Conservation (phyloP, 352 stramenopile genomes). For the Phytophthora pistaciae region DNA sequence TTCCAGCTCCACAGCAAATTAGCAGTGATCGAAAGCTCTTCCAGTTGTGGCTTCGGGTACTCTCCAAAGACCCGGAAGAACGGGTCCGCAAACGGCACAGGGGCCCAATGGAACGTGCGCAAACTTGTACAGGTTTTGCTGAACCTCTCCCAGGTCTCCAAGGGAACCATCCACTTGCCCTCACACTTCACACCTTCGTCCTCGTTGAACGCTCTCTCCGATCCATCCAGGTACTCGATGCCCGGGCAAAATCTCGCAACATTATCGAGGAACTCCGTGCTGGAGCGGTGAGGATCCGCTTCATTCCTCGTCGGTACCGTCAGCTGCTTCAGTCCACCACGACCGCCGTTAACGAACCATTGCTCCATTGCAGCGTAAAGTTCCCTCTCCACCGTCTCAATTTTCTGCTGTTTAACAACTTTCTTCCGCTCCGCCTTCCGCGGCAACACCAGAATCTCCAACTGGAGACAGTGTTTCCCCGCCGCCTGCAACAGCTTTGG, state of each 20-base stretch:
- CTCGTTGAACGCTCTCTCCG: conserved; percentile 6
- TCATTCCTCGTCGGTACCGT: conserved; percentile 28
- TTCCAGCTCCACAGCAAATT: conserved; percentile 51
- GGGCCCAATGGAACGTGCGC: conserved; percentile 34
- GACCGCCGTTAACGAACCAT: conserved; percentile 17
- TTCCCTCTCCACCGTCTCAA: conserved; percentile 14
- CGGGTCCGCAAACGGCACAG: conserved; percentile 37
- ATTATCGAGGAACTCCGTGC: conserved; percentile 31
- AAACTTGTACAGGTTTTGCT: conserved; percentile 28
- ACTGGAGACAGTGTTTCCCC: conserved; percentile 20
- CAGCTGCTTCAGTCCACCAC: conserved; percentile 32
- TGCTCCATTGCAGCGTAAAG: conserved; percentile 30
- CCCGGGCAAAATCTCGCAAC: conserved; percentile 31
- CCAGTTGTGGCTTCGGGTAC: conserved; percentile 37
- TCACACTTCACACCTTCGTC: conserved; percentile 32
- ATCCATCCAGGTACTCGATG: conserved; percentile 38
- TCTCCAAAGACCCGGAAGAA: conserved; percentile 46
- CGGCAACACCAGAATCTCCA: conserved; percentile 36
- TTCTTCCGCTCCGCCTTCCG: conserved; percentile 12
- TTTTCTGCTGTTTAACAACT: not conserved
- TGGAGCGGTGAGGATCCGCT: conserved; percentile 11
- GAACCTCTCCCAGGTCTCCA: conserved; percentile 37
- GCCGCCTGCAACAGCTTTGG: conserved; percentile 20
- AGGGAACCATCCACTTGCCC: conserved; percentile 35
- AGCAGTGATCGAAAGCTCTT: conserved; percentile 20